These are phyloP conservation scores for Canavalia gladiata DNA, from an alignment of 306 rosid species.

Conservation along the genomic window DNA sequence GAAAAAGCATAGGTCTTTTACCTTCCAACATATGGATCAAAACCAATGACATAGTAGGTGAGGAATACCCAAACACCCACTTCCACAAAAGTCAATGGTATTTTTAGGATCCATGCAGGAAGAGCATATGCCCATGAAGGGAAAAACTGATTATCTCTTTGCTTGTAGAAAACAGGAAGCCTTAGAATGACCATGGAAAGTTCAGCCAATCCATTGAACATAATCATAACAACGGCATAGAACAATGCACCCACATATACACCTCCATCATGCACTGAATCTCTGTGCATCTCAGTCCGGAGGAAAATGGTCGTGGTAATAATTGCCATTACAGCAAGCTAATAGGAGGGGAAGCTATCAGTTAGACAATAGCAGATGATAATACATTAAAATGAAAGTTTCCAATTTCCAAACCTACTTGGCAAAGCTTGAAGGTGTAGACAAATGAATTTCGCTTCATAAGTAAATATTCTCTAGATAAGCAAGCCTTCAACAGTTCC, in stretches of 20 bases:
- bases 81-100: conserved; percentile 59
- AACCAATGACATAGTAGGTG: conserved; percentile 72
- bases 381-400: neutral
- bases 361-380: neutral
- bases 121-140: conserved; percentile 71
- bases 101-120: conserved; percentile 65
- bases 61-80: conserved; percentile 62
- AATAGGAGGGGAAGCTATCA: neutral
- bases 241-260: conserved; percentile 64
- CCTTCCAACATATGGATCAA: conserved; percentile 67
- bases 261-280: conserved; percentile 60
- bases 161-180: conserved; percentile 73
- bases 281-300: conserved; percentile 63
- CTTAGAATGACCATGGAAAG: conserved; percentile 57
- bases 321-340: conserved; percentile 55
- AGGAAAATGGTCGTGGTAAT: conserved; percentile 64
- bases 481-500: conserved; percentile 64
- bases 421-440: conserved; percentile 59
- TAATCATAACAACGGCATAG: conserved; percentile 48
- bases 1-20: conserved; percentile 14
- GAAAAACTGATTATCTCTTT: conserved; percentile 62
- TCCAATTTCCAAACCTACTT: conserved; percentile 53
- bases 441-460: conserved; percentile 72
- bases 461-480: conserved; percentile 67
- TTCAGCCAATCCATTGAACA: conserved; percentile 66